Evolutionary conservation across 2,329 filamentous ascomycete species (phyloP).

Genomic region (Diaporthe citriasiana): DNA sequence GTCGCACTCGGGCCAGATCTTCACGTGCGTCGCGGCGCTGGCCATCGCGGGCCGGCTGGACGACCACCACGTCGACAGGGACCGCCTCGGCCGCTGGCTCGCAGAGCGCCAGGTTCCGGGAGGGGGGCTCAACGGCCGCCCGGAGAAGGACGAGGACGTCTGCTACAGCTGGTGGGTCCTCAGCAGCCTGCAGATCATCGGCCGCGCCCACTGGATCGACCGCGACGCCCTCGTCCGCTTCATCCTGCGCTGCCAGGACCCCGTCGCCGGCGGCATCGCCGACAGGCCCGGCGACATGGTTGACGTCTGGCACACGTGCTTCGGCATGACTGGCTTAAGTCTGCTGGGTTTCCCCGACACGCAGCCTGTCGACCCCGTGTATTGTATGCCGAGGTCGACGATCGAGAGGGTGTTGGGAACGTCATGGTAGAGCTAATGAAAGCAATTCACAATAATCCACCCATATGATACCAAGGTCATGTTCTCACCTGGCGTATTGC

Average conservation of each 20-base stretch:
- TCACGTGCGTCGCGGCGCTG: conserved; percentile 91
- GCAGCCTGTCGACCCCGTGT: conserved; percentile 87
- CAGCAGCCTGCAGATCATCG: conserved; percentile 91
- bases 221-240: conserved; percentile 82
- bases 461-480: background rate
- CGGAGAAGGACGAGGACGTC: conserved; percentile 95
- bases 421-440: conserved; percentile 44
- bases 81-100: conserved; percentile 89
- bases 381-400: conserved; percentile 82
- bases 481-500: conserved; percentile 34
- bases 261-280: conserved; percentile 85
- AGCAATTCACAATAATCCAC: conserved; percentile 5
- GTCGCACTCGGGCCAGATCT: conserved; percentile 95
- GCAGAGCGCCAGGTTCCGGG: conserved; percentile 91
- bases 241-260: conserved; percentile 91
- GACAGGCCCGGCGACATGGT: conserved; percentile 95
- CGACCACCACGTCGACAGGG: conserved; percentile 76
- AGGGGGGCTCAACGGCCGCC: conserved; percentile 92
- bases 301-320: conserved; percentile 96
- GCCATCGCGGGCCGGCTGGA: conserved; percentile 87
- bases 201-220: conserved; percentile 93
- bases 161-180: conserved; percentile 99
- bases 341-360: conserved; percentile 83
- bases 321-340: conserved; percentile 90
- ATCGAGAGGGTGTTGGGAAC: conserved; percentile 70